Evolutionary conservation across 73 alveolate genomes (phyloP).

Genomic region (Urostyla sp.): DNA sequence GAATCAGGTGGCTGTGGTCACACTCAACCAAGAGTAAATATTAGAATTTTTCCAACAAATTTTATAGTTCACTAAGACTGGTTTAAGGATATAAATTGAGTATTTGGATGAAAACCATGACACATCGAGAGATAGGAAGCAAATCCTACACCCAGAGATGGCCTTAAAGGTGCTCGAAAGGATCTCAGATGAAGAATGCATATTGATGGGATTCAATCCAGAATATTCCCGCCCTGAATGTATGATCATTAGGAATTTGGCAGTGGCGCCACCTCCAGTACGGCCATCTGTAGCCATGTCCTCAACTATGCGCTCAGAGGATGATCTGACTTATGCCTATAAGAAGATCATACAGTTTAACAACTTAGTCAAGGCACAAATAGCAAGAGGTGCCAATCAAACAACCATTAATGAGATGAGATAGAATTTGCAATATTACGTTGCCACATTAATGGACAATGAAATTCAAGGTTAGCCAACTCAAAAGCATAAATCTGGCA

Average conservation of each 20-base stretch:
- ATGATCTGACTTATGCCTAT: constrained; percentile 94
- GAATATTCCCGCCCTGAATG: constrained; percentile 85
- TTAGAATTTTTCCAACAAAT: too few relatives aligned
- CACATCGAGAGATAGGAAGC: constrained; percentile 62
- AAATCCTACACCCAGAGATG: constrained; percentile 79
- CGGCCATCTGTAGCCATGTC: constrained; percentile 92
- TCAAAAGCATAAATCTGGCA: constrained; percentile 86
- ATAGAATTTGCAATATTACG: constrained; percentile 84
- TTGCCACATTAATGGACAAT: constrained; percentile 96
- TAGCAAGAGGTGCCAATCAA: constrained; percentile 63
- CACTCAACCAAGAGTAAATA: constrained; percentile 84
- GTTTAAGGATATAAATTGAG: constrained; percentile 68
- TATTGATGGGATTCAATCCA: constrained; percentile 88
- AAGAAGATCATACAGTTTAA: constrained; percentile 83
- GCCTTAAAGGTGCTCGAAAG: constrained; percentile 71
- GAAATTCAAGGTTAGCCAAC: constrained; percentile 88
- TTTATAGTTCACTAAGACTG: constrained; percentile 64
- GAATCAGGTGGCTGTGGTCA: constrained; percentile 82
- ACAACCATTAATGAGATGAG: constrained; percentile 79
- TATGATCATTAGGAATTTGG: constrained; percentile 89
- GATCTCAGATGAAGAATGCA: constrained; percentile 76
- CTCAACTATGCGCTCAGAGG: constrained; percentile 86
- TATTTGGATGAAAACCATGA: constrained; percentile 59
- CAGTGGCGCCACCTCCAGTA: constrained; percentile 97
- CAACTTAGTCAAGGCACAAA: constrained; percentile 64